Conservation (phyloP, 2,329 filamentous ascomycete species). For the Pyrenophora graminea region DNA sequence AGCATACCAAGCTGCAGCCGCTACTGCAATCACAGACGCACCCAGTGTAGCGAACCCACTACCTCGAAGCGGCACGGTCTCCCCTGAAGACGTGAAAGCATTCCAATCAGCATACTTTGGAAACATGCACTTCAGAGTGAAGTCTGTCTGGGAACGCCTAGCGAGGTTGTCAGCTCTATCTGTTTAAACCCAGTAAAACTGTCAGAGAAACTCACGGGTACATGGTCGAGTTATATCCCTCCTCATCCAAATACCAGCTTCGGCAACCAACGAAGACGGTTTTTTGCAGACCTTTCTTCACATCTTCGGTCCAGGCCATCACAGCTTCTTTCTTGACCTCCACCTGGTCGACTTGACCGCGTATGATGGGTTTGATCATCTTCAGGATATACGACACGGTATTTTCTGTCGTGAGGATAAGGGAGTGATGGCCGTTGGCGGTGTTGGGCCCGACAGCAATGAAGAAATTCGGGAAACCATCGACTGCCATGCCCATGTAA, state of each 20-base stretch:
- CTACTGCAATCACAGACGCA: background rate
- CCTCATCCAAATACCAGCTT: slow-evolving; percentile 1
- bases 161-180: background rate
- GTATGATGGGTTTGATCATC: slow-evolving; percentile 1
- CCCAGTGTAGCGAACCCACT: background rate
- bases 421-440: background rate
- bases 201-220: background rate
- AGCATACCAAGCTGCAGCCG: background rate
- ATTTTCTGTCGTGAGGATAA: background rate
- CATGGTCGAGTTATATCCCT: slow-evolving; percentile 1
- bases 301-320: background rate
- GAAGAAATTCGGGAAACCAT: slow-evolving; percentile 59
- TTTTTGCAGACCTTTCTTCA: background rate
- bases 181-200: background rate
- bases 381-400: background rate
- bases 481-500: background rate
- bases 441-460: slow-evolving; percentile 42
- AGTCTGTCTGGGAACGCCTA: background rate
- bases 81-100: background rate
- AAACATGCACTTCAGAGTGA: background rate
- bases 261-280: background rate
- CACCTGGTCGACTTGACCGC: background rate
- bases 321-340: background rate
- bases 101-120: background rate
- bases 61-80: background rate